Percentiles rank a stretch among this genome's conserved stretches.
Conservation (phyloP, 2,329 filamentous ascomycete species). For the Trichoderma semiorbis region DNA sequence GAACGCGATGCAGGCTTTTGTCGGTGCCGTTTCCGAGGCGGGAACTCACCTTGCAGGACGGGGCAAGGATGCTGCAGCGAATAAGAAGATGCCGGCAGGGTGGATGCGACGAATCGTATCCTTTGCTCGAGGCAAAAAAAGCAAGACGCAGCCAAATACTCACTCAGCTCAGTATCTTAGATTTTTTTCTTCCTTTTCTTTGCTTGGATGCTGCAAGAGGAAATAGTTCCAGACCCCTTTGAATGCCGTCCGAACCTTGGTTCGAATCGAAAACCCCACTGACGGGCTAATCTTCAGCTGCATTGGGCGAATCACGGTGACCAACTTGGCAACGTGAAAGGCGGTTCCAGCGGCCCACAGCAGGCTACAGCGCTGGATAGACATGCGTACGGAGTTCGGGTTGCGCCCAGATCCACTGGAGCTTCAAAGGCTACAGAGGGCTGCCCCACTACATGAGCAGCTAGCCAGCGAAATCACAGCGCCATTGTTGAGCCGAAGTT, state of each 20-base stretch:
- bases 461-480: background rate
- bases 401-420: slow-evolving; percentile 14
- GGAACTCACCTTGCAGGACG: background rate
- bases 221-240: background rate
- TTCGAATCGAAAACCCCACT: background rate
- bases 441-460: background rate
- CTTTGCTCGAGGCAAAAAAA: background rate
- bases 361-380: background rate
- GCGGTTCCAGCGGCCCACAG: slow-evolving; percentile 7
- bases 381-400: background rate
- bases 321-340: slow-evolving; percentile 25
- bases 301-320: slow-evolving; percentile 28
- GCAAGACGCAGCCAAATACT: background rate
- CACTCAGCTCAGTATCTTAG: too few relatives aligned
- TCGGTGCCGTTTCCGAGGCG: background rate
- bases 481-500: background rate
- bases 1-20: background rate
- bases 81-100: background rate
- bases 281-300: background rate
- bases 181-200: background rate
- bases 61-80: background rate
- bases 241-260: background rate
- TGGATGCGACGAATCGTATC: background rate
- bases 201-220: slow-evolving; percentile 6
- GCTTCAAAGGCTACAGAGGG: slow-evolving; percentile 1